Conservation (phyloP, 2,329 filamentous ascomycete species). For the Cladophialophora chaetospira region DNA sequence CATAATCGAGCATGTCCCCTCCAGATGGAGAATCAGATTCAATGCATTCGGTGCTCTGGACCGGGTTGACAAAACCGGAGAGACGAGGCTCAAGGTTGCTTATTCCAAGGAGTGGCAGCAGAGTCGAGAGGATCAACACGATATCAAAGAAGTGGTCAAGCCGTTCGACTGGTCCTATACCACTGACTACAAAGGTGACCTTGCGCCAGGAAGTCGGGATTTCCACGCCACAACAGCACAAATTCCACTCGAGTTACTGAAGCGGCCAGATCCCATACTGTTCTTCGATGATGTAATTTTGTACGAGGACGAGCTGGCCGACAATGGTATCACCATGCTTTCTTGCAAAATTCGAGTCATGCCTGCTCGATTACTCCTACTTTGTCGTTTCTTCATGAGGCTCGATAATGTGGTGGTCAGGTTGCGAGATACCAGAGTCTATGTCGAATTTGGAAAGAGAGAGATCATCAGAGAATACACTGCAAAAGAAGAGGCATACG, state of each 20-base stretch:
- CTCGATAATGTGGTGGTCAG: slow-evolving; percentile 87
- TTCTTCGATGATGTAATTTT: slow-evolving; percentile 97
- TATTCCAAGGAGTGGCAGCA: slow-evolving; percentile 87
- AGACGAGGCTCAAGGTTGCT: slow-evolving; percentile 87
- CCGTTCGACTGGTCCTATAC: slow-evolving; percentile 99
- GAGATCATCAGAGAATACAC: slow-evolving; percentile 88
- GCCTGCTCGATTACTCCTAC: slow-evolving; percentile 80
- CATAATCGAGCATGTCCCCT: slow-evolving; percentile 69
- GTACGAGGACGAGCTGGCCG: slow-evolving; percentile 96
- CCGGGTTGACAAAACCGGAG: slow-evolving; percentile 88
- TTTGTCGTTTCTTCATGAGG: slow-evolving; percentile 87
- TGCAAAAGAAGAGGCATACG: slow-evolving; percentile 80
- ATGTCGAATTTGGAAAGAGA: slow-evolving; percentile 79
- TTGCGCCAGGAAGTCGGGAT: slow-evolving; percentile 41
- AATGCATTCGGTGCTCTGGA: slow-evolving; percentile 86
- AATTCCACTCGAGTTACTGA: slow-evolving; percentile 85
- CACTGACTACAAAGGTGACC: slow-evolving; percentile 78
- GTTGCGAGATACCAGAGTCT: slow-evolving; percentile 86
- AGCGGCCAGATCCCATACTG: slow-evolving; percentile 85
- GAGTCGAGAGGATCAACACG: slow-evolving; percentile 72
- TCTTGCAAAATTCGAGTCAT: slow-evolving; percentile 93
- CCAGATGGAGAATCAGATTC: slow-evolving; percentile 79
- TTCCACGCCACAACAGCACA: slow-evolving; percentile 49
- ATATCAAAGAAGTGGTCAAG: slow-evolving; percentile 90
- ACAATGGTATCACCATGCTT: slow-evolving; percentile 90